Evolutionary conservation across 805 yeast genomes (phyloP).

Genomic region (Schwanniomyces pseudopolymorphus): DNA sequence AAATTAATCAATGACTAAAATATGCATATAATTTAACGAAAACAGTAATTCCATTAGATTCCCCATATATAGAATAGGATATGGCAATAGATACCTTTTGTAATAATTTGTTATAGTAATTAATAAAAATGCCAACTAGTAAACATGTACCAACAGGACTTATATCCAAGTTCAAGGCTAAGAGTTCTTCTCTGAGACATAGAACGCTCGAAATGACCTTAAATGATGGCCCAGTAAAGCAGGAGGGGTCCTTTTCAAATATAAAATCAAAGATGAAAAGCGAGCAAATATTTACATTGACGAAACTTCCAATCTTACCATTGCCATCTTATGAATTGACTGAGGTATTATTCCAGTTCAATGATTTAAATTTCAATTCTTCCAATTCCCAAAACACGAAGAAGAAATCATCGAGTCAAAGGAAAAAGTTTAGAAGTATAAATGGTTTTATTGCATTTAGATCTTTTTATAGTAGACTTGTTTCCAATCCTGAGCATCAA

Average conservation of each 20-base stretch:
- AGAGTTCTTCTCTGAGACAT: not conserved
- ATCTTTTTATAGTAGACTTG: conserved; percentile 23
- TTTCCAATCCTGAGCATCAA: conserved; percentile 19
- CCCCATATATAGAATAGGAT: not conserved
- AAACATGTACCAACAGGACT: conserved; percentile 8
- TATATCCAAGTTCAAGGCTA: conserved; percentile 6
- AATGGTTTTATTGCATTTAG: conserved; percentile 33
- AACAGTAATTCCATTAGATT: not conserved
- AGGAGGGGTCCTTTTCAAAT: not conserved
- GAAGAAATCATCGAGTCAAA: conserved; percentile 1
- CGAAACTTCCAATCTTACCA: conserved; percentile 13
- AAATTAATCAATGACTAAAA: not conserved
- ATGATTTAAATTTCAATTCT: conserved; percentile 1
- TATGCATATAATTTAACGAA: not conserved
- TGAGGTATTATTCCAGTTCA: conserved; percentile 10
- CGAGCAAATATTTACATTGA: conserved; percentile 6
- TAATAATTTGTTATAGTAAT: not conserved
- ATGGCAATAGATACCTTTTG: not conserved
- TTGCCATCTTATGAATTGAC: conserved; percentile 10
- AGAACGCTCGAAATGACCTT: not conserved
- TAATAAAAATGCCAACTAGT: conserved; percentile 3
- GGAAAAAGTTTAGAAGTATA: conserved; percentile 7
- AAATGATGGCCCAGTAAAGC: not conserved
- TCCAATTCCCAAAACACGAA: not conserved
- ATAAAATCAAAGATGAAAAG: not conserved